Conservation (phyloP, 805 yeast genomes). For the Wickerhamomyces bisporus region DNA sequence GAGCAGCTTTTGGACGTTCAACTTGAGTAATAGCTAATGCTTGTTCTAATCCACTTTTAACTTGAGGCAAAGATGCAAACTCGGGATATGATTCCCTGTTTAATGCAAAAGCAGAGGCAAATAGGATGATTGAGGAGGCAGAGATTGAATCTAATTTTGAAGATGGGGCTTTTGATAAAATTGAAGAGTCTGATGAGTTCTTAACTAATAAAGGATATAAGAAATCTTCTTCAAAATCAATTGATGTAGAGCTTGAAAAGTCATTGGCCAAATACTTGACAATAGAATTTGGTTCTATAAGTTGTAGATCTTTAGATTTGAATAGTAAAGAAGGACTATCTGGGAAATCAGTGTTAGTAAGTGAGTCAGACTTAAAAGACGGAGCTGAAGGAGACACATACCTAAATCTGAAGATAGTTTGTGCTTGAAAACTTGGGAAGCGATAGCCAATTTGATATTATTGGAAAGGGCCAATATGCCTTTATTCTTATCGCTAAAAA, state of each 20-base stretch:
- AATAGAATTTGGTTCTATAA: constrained; percentile 64
- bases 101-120: constrained; percentile 51
- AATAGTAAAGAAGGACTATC: constrained; percentile 20
- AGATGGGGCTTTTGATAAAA: constrained; percentile 12
- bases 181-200: constrained; percentile 25
- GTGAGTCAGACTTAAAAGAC: not conserved
- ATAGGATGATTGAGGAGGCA: constrained; percentile 53
- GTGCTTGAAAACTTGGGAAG: constrained; percentile 16
- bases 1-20: constrained; percentile 34
- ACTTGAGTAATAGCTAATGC: constrained; percentile 44
- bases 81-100: constrained; percentile 22
- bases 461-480: constrained; percentile 18
- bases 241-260: constrained; percentile 31
- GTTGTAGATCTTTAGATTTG: constrained; percentile 29
- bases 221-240: constrained; percentile 40
- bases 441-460: constrained; percentile 26
- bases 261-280: constrained; percentile 56
- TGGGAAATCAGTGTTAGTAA: constrained; percentile 3
- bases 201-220: constrained; percentile 34
- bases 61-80: constrained; percentile 27
- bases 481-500: constrained; percentile 20
- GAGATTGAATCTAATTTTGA: constrained; percentile 28
- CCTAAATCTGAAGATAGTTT: constrained; percentile 22
- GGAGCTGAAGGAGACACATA: constrained; percentile 5
- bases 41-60: constrained; percentile 39